Base-by-base conservation (phyloP, 306 rosid genomes). In the Pachyrhizus erosus region DNA sequence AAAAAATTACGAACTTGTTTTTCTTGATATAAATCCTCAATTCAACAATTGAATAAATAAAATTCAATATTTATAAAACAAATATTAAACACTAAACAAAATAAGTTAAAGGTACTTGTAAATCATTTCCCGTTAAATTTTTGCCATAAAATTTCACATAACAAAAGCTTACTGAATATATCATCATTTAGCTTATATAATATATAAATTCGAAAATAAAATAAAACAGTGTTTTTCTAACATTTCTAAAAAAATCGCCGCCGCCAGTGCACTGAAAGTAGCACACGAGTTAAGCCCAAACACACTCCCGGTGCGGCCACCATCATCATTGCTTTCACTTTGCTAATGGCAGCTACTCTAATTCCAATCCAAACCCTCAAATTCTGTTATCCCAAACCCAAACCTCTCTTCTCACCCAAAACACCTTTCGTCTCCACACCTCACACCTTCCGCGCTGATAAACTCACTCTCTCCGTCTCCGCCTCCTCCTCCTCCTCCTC, bases 271-370 rank as follows among this genome's bases (percentile, higher is more conserved):
- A 68, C 52, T 9, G 5, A 5, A 39, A 68, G 31, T 0, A 69
- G 51, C 0, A 55, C 11, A 46, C 48, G 5, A 21, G 69, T 60
- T 2, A 1, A 13, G 42, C 54, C 55, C 17, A 67, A 17, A 18
- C 24, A 2, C 52, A 60, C 8, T 8, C 13, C 31, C 12, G 43
- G 14, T 17, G 3, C 21, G 17, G 26, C 51, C 13, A 13, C 42
- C 64, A 9, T 15, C 21, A 27, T 54, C 70, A 13, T 8, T 74
- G 34, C 45, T 66, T 74, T 72, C 74, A 48, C n/a, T 11, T 17
- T 15, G 4, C 17, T n/a, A n/a, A 91, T 91, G 96, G 92, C 93
- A 11, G 77, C 86, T 58, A 70, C 82, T 23, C 27, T 84, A 26
- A 42, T 82, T n/a, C 80, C 86, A 39, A 8, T 80, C 71, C 79